Conservation (phyloP, 1,139 yeast species). For the Candida frijolesensis region DNA sequence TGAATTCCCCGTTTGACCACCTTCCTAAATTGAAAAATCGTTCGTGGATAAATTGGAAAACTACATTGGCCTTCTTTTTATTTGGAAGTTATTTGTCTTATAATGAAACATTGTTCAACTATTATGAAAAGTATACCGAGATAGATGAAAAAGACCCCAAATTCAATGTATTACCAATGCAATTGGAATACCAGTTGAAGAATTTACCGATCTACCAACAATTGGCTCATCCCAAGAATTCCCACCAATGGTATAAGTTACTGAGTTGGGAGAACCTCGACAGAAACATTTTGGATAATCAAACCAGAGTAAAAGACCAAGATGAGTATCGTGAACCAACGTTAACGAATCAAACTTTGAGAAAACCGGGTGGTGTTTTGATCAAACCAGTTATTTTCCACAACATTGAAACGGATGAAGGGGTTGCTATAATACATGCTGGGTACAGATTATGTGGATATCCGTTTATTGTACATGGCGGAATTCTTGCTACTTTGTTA, state of each 20-base stretch:
- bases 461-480: conserved; percentile 89
- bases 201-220: conserved; percentile 54
- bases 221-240: conserved; percentile 39
- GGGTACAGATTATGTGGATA: conserved; percentile 85
- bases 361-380: conserved; percentile 75
- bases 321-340: conserved; percentile 34
- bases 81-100: conserved; percentile 37
- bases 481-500: conserved; percentile 77
- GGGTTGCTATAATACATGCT: conserved; percentile 70
- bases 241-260: conserved; percentile 44
- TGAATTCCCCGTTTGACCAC: conserved; percentile 41
- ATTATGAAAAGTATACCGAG: conserved; percentile 33
- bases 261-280: conserved; percentile 66
- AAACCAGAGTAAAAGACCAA: conserved; percentile 25
- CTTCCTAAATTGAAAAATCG: conserved; percentile 26
- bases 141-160: conserved; percentile 24
- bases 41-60: conserved; percentile 37
- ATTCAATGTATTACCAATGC: conserved; percentile 22
- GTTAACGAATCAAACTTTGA: conserved; percentile 36
- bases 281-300: conserved; percentile 40
- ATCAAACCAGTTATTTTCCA: conserved; percentile 73
- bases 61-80: conserved; percentile 27
- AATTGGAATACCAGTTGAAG: conserved; percentile 50
- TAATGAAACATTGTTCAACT: conserved; percentile 36
- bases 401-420: conserved; percentile 56